These are phyloP conservation scores for Quillaja saponaria DNA, from an alignment of 306 rosid species.

Conservation along the genomic window DNA sequence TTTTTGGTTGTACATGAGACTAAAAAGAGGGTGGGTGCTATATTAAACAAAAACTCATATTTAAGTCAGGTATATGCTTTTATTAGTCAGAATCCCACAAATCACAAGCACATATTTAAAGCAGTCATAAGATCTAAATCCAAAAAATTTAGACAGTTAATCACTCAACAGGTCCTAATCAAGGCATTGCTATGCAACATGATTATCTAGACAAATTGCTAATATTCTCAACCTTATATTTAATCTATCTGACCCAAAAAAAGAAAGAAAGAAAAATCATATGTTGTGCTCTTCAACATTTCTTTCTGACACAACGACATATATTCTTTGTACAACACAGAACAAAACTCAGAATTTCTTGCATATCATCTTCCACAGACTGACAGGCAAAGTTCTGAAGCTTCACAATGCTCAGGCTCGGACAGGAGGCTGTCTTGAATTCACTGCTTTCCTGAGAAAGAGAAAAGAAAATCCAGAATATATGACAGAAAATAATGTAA, in stretches of 20 bases:
- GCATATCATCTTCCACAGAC: conserved; percentile 39
- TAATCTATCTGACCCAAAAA: too few species aligned
- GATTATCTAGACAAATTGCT: conserved; percentile 25
- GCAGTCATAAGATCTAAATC: too few species aligned
- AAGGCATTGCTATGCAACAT: conserved; percentile 40
- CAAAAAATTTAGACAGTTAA: too few species aligned
- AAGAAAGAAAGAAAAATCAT: too few species aligned
- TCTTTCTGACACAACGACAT: conserved; percentile 38
- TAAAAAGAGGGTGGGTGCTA: conserved; percentile 36
- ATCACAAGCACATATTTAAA: too few species aligned
- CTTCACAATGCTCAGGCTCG: conserved; percentile 49
- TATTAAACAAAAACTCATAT: too few species aligned
- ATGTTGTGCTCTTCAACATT: conserved; percentile 12
- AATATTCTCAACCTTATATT: neutral
- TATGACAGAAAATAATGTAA: neutral
- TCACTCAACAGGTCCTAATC: conserved; percentile 32
- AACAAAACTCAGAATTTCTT: conserved; percentile 37
- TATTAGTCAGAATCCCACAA: too few species aligned
- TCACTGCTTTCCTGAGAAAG: conserved; percentile 70
- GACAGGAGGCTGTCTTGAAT: conserved; percentile 65
- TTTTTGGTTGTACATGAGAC: conserved; percentile 46
- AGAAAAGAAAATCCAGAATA: conserved; percentile 12
- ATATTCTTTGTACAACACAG: conserved; percentile 37
- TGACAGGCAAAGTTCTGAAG: conserved; percentile 23
- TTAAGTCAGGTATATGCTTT: too few species aligned